Conservation (phyloP, 2,329 filamentous ascomycete species). For the Arthroderma uncinatum region DNA sequence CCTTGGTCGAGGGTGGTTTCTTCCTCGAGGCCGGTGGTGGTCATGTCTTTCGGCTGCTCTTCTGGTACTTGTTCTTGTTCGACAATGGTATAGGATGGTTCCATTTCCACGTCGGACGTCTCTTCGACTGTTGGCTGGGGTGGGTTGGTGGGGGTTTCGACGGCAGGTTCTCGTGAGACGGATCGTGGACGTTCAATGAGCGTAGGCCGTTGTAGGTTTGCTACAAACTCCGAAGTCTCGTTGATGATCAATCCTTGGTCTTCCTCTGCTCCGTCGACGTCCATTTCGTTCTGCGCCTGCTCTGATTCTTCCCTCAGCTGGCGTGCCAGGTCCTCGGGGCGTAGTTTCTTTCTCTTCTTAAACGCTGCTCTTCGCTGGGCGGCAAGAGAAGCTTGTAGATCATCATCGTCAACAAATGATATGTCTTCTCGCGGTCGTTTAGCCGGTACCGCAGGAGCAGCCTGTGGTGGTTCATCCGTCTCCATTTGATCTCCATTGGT, state of each 20-base stretch:
- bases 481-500: constrained; percentile 56
- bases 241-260: constrained; percentile 73
- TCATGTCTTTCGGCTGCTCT: constrained; percentile 43
- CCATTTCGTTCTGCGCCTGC: constrained; percentile 41
- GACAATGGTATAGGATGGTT: constrained; percentile 41
- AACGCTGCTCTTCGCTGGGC: constrained; percentile 71
- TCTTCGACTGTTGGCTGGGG: constrained; percentile 38
- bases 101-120: constrained; percentile 45
- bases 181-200: constrained; percentile 43
- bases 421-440: constrained; percentile 57
- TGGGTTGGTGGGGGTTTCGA: constrained; percentile 20
- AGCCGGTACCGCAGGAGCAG: constrained; percentile 34
- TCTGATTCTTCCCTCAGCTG: constrained; percentile 56
- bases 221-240: constrained; percentile 89
- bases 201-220: constrained; percentile 62
- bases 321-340: constrained; percentile 76
- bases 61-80: constrained; percentile 40
- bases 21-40: constrained; percentile 65
- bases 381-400: constrained; percentile 75
- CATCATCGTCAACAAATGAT: constrained; percentile 78
- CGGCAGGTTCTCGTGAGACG: constrained; percentile 24
- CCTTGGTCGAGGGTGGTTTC: constrained; percentile 71
- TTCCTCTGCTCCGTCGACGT: constrained; percentile 47
- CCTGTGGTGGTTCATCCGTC: constrained; percentile 48
- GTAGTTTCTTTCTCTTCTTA: constrained; percentile 80